These are phyloP conservation scores for Fusarium buharicum DNA, from an alignment of 2,329 filamentous ascomycete genomes.

Conservation along the genomic window DNA sequence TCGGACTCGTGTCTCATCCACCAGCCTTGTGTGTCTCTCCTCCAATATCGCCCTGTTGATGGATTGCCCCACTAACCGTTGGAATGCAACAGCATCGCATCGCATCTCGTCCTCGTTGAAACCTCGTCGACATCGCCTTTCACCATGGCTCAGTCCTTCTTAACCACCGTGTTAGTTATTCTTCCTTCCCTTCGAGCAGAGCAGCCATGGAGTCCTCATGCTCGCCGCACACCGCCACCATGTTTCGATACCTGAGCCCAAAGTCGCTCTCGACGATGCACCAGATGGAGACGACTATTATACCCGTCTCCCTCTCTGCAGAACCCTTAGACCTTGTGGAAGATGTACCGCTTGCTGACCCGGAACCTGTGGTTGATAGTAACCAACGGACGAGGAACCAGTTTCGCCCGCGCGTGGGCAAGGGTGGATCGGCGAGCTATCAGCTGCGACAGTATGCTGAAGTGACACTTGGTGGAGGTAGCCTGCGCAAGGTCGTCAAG, in stretches of 20 bases:
- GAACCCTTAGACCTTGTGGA: slow-evolving; percentile 23
- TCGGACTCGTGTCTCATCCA: slow-evolving; percentile 29
- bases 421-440: slow-evolving; percentile 87
- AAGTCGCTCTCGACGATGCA: slow-evolving; percentile 49
- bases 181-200: neutral
- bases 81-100: slow-evolving; percentile 50
- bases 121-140: slow-evolving; percentile 24
- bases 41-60: slow-evolving; percentile 15
- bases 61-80: slow-evolving; percentile 56
- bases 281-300: slow-evolving; percentile 47
- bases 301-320: slow-evolving; percentile 44
- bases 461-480: slow-evolving; percentile 93
- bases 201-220: slow-evolving; percentile 1
- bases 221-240: slow-evolving; percentile 31
- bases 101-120: slow-evolving; percentile 22
- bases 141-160: slow-evolving; percentile 54
- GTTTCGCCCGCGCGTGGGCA: slow-evolving; percentile 89
- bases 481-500: slow-evolving; percentile 94
- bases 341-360: slow-evolving; percentile 48
- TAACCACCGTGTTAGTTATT: slow-evolving; percentile 56
- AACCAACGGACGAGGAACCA: slow-evolving; percentile 90
- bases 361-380: slow-evolving; percentile 57
- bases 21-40: slow-evolving; percentile 28
- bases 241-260: slow-evolving; percentile 50
- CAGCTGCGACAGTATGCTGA: slow-evolving; percentile 98